Percentiles rank a stretch among this genome's conserved stretches.
Conservation (phyloP, 805 yeast species). For the Candida xiaguanensis region DNA sequence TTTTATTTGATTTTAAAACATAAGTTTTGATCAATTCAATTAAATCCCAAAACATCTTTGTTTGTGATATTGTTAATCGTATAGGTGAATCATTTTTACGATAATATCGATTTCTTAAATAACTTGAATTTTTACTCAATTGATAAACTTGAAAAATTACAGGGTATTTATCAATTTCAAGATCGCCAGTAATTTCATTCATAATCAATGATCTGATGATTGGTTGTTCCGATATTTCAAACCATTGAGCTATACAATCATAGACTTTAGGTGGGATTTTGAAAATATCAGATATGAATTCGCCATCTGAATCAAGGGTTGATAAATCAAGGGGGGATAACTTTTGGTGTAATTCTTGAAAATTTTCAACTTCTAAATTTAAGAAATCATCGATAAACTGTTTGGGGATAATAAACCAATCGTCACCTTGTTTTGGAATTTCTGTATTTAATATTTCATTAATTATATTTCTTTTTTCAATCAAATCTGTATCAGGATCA, state of each 20-base stretch:
- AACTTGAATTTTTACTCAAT: conserved; percentile 17
- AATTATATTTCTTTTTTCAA: conserved; percentile 18
- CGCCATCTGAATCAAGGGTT: conserved; percentile 44
- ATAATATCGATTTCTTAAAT: conserved; percentile 8
- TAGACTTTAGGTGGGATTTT: conserved; percentile 44
- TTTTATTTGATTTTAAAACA: conserved; percentile 18
- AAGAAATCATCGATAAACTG: conserved; percentile 42
- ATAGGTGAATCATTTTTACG: conserved; percentile 7
- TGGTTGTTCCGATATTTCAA: conserved; percentile 44
- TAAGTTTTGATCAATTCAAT: conserved; percentile 21
- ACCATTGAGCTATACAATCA: conserved; percentile 46
- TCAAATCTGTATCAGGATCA: conserved; percentile 7
- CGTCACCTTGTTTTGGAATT: conserved; percentile 42
- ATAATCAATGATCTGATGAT: conserved; percentile 27
- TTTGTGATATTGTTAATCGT: conserved; percentile 25
- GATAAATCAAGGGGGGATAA: conserved; percentile 49
- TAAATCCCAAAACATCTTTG: conserved; percentile 32
- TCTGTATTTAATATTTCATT: conserved; percentile 13
- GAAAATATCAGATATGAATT: conserved; percentile 28
- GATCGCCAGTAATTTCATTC: conserved; percentile 22
- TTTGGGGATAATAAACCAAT: conserved; percentile 46
- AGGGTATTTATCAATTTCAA: conserved; percentile 29
- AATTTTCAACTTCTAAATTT: conserved; percentile 22
- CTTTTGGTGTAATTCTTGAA: conserved; percentile 21
- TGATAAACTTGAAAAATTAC: conserved; percentile 34